Percentiles rank a stretch among this genome's conserved stretches.
phyloP scores from a whole-genome alignment of 257 asterid genomes.

The Solanum bulbocastanum region DNA sequence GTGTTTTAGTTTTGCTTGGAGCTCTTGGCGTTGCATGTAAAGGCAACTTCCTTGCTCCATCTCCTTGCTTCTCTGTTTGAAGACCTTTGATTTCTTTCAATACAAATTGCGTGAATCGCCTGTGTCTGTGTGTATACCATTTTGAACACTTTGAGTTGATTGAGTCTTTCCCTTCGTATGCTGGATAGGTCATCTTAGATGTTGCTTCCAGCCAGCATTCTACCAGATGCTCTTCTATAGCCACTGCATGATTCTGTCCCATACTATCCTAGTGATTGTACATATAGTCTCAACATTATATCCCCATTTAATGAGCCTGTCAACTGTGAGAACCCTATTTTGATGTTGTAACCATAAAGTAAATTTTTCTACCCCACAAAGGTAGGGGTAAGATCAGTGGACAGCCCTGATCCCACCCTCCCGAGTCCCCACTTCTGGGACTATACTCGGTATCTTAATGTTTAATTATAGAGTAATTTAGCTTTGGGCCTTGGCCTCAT shows the following conservation, averaged over 20 bases:
- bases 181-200: too few species aligned
- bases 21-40: not conserved
- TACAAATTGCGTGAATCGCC: too few species aligned
- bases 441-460: not conserved
- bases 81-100: not conserved
- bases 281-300: not conserved
- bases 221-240: too few species aligned
- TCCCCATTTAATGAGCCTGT: not conserved
- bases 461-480: not conserved
- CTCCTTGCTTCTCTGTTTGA: not conserved
- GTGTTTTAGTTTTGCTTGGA: not conserved
- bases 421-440: not conserved
- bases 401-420: not conserved
- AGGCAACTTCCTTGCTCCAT: not conserved
- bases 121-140: too few species aligned
- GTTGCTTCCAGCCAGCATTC: too few species aligned
- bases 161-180: too few species aligned
- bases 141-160: too few species aligned
- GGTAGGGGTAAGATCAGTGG: not conserved
- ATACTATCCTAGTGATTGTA: not conserved
- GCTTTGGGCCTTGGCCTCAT: not conserved
- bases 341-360: not conserved
- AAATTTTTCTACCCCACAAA: not conserved
- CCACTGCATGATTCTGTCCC: too few species aligned
- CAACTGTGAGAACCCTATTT: not conserved